A percentile compares a stretch with the other conserved stretches of the same genome.
Evolutionary conservation across 345 rosid genomes (phyloP).

Genomic region (Eutrema heterophyllum): DNA sequence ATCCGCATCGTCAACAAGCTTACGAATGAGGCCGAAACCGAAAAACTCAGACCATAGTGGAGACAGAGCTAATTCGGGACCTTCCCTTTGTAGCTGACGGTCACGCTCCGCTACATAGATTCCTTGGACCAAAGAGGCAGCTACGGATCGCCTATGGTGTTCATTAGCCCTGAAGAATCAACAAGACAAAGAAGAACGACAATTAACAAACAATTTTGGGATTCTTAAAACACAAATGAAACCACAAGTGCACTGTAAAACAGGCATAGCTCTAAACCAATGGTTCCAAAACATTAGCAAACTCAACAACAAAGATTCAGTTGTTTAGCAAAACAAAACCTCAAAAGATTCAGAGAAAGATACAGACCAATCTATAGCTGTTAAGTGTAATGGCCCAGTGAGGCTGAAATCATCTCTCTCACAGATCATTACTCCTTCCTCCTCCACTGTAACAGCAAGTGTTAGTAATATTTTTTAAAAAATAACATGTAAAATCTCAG

Average conservation of each 20-base stretch:
- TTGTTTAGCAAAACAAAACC: neutral
- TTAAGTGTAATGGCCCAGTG: slow-evolving; percentile 65
- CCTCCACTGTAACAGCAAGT: neutral
- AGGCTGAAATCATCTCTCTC: slow-evolving; percentile 64
- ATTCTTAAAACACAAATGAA: neutral
- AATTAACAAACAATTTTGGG: neutral
- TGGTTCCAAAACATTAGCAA: neutral
- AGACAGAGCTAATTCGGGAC: slow-evolving; percentile 50
- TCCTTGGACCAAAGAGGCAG: slow-evolving; percentile 81
- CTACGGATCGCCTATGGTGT: slow-evolving; percentile 63
- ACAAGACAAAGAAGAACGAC: neutral
- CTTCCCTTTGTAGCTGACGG: slow-evolving; percentile 72
- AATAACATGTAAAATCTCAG: neutral
- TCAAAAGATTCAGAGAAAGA: neutral
- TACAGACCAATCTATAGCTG: slow-evolving; percentile 58
- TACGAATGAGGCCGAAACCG: slow-evolving; percentile 48
- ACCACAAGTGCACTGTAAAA: neutral
- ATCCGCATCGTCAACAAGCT: slow-evolving; percentile 67
- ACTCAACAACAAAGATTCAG: neutral
- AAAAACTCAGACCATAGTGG: slow-evolving; percentile 88
- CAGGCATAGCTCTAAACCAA: neutral
- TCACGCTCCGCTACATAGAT: slow-evolving; percentile 77
- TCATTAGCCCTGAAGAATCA: slow-evolving; percentile 53
- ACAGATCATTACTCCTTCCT: slow-evolving; percentile 41
- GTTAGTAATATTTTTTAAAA: neutral